phyloP scores from a whole-genome alignment of 805 yeast genomes.

The Yarrowia sp. region DNA sequence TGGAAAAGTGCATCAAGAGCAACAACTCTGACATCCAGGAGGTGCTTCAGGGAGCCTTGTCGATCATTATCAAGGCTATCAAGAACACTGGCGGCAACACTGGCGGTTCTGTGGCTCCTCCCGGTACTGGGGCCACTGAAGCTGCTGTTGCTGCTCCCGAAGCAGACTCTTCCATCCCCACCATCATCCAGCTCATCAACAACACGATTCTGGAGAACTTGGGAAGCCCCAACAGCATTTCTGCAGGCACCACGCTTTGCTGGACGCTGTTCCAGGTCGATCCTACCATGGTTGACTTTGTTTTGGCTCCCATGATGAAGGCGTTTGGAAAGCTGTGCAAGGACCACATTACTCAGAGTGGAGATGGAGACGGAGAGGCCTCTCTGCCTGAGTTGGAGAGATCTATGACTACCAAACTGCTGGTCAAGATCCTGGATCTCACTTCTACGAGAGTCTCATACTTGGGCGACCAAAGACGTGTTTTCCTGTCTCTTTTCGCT shows the following conservation, averaged over 20 bases:
- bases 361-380: slow-evolving; percentile 41
- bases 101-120: background rate
- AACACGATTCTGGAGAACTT: slow-evolving; percentile 82
- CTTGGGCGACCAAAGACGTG: slow-evolving; percentile 92
- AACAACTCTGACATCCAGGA: slow-evolving; percentile 84
- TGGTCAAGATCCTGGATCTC: slow-evolving; percentile 78
- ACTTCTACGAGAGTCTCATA: slow-evolving; percentile 81
- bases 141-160: slow-evolving; percentile 60
- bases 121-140: slow-evolving; percentile 44
- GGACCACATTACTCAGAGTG: slow-evolving; percentile 66
- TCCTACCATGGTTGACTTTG: slow-evolving; percentile 75
- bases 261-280: slow-evolving; percentile 71
- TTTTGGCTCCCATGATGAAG: slow-evolving; percentile 79
- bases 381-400: slow-evolving; percentile 68
- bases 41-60: slow-evolving; percentile 75
- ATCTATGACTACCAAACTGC: slow-evolving; percentile 73
- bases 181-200: slow-evolving; percentile 66
- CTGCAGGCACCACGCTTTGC: slow-evolving; percentile 80
- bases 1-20: slow-evolving; percentile 81
- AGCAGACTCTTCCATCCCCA: slow-evolving; percentile 60
- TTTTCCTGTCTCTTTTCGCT: slow-evolving; percentile 83
- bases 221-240: slow-evolving; percentile 71
- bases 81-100: slow-evolving; percentile 43
- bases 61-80: slow-evolving; percentile 72
- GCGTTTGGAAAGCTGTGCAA: slow-evolving; percentile 88